These are phyloP conservation scores for Mimosa pudica DNA, from an alignment of 306 rosid species.

Conservation along the genomic window DNA sequence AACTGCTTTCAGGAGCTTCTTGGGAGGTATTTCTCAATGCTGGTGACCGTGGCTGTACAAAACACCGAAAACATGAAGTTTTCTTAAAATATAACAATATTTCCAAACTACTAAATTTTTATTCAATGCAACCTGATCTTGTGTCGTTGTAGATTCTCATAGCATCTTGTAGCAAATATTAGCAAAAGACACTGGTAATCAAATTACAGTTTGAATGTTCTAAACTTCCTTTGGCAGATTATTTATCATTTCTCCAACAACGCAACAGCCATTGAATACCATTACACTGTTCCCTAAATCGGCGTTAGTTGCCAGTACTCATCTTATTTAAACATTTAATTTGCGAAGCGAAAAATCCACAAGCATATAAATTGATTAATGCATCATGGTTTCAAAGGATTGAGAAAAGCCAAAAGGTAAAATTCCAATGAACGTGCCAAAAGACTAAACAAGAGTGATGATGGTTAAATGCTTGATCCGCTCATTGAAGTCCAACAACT, in stretches of 20 bases:
- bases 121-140: neutral
- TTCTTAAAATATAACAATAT: neutral
- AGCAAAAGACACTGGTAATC: neutral
- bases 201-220: neutral
- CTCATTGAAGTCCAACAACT: neutral
- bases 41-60: neutral
- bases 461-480: neutral
- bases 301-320: neutral
- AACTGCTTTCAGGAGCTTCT: neutral
- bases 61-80: neutral
- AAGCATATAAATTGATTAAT: neutral
- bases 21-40: conserved; percentile 2
- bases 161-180: too few relatives aligned
- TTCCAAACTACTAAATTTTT: neutral
- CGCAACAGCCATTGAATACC: neutral
- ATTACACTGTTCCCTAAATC: neutral
- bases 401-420: neutral
- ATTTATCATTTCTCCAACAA: neutral
- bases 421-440: neutral
- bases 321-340: neutral
- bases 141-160: neutral
- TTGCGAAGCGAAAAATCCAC: neutral
- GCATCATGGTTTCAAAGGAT: neutral
- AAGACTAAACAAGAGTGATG: neutral
- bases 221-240: neutral